Evolutionary conservation across 805 yeast genomes (phyloP).

Genomic region (Yarrowia porcina): DNA sequence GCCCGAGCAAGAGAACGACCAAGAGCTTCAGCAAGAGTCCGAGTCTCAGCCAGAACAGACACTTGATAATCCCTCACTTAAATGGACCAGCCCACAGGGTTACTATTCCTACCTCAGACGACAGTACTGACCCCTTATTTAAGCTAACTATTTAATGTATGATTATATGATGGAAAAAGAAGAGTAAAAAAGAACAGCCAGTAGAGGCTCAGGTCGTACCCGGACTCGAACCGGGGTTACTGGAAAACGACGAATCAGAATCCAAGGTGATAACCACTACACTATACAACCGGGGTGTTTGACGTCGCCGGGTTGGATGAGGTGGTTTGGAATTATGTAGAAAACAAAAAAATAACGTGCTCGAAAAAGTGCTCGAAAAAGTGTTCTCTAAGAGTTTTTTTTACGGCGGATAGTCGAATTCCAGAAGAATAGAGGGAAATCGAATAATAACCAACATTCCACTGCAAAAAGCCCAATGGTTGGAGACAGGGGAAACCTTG

Average conservation of each 20-base stretch:
- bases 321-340: no score
- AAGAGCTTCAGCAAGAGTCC: no score
- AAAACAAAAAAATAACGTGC: no score
- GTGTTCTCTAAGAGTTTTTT: no score
- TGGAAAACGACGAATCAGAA: background rate
- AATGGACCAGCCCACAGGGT: background rate
- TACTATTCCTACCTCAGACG: background rate
- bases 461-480: no score
- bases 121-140: background rate
- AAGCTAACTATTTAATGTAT: background rate
- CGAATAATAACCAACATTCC: no score
- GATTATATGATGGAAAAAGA: background rate
- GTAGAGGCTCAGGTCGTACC: background rate
- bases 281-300: background rate
- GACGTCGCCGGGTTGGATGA: background rate
- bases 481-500: no score
- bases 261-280: slow-evolving; percentile 20
- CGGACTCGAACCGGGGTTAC: slow-evolving; percentile 21
- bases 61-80: background rate
- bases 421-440: no score
- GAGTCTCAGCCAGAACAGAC: background rate
- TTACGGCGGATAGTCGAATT: no score
- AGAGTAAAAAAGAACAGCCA: background rate
- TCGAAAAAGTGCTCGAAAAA: no score
- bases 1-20: no score